Evolutionary conservation across 2,329 filamentous ascomycete genomes (phyloP), one percentile per base, ranked within the genome.

Genomic region (Furcasterigmium furcatum): DNA sequence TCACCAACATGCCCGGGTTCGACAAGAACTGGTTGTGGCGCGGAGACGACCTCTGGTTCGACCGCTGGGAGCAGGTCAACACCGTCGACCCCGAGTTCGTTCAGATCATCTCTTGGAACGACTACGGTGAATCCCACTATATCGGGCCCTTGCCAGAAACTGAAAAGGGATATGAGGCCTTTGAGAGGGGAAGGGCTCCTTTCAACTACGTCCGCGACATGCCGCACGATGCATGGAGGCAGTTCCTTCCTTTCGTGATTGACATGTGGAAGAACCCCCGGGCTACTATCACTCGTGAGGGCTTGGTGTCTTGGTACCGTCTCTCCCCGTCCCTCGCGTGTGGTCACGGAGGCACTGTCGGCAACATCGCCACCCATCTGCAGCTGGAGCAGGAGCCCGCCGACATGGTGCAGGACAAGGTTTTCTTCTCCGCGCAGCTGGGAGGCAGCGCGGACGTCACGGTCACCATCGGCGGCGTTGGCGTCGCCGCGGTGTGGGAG

Each of bases 1-100:
- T 74, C 59, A 82, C 81, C 41, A 76, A 80, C 47, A 63, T 83
- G 4, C 73, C 77, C 0, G 64, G 66, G 7, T 83, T 72, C 53
- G 60, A 65, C 35, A 84, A 84, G 63, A 80, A 82, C 56, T 85
- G 81, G 80, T 65, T 83, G 6, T 85, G 77, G 69, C 70, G 72
- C 19, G 77, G 79, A n/a, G 81, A 84, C 52, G 67, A 74, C 45
- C 60, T 85, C 12, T 86, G 82, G 80, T 73, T 71, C 49, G 66
- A 79, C 44, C 74, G 81, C 9, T 84, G 80, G 81, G 61, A 70
- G 9, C 55, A 69, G 73, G 43, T 82, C 64, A 65, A 72, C 64
- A 16, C 71, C 7, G 19, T 78, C 1, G 55, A 68, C 35, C 75
- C 77, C 1, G 64, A 72, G 30, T 66, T 71, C 18, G 68, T 79